Evolutionary conservation across 352 stramenopile species (phyloP).

Genomic region (Globisporangium nodosum): DNA sequence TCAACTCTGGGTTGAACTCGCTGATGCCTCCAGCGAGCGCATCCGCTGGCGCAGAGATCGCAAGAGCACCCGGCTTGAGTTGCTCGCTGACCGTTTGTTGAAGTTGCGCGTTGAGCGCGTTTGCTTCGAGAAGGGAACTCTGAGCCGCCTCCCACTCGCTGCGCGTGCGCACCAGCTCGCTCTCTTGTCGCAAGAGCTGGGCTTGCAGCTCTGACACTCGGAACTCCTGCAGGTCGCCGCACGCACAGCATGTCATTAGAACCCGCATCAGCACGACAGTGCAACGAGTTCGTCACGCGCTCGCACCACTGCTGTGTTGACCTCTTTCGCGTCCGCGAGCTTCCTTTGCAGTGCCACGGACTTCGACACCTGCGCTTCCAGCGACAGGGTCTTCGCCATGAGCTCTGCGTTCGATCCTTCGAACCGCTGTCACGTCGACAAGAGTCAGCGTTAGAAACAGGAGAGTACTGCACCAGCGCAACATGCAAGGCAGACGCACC

Average conservation of each 20-base stretch:
- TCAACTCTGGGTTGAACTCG: slow-evolving; percentile 65
- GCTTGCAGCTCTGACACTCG: slow-evolving; percentile 50
- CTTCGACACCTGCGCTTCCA: slow-evolving; percentile 50
- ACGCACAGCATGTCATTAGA: neutral
- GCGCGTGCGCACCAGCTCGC: slow-evolving; percentile 21
- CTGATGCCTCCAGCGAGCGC: slow-evolving; percentile 30
- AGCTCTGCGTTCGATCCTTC: slow-evolving; percentile 58
- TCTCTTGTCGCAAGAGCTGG: slow-evolving; percentile 22
- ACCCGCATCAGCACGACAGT: neutral
- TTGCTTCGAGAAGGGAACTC: slow-evolving; percentile 30
- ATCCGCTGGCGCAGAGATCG: neutral
- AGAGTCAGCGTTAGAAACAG: no score
- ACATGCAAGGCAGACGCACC: slow-evolving; percentile 5
- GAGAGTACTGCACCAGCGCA: slow-evolving; percentile 9
- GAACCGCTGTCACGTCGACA: slow-evolving; percentile 21
- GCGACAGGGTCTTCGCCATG: slow-evolving; percentile 38
- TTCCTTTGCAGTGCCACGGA: slow-evolving; percentile 48
- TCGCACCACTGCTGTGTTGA: slow-evolving; percentile 56
- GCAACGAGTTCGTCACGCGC: neutral
- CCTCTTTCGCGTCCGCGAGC: slow-evolving; percentile 57
- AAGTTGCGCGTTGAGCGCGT: slow-evolving; percentile 40
- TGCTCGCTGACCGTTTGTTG: slow-evolving; percentile 31
- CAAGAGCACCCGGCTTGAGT: slow-evolving; percentile 1
- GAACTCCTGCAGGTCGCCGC: slow-evolving; percentile 37
- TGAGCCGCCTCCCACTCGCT: slow-evolving; percentile 26